phyloP scores from a whole-genome alignment of 1,284 basidiomycete genomes.

The Leccinum angustisporum region DNA sequence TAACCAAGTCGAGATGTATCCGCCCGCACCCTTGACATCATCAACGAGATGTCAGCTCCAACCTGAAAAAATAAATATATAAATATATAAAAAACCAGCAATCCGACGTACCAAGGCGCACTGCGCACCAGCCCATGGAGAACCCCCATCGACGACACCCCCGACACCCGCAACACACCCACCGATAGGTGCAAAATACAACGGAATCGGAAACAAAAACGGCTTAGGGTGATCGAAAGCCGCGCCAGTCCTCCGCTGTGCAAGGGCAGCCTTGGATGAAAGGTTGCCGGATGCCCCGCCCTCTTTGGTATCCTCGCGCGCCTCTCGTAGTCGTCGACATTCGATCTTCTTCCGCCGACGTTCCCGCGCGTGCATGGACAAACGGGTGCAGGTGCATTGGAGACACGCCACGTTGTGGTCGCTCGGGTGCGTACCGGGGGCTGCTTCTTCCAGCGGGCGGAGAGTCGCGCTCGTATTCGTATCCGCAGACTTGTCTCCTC shows the following conservation, averaged over 20 bases:
- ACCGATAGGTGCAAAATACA: conserved; percentile 22
- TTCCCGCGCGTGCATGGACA: conserved; percentile 20
- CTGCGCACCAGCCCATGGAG: background rate
- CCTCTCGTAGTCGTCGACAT: conserved; percentile 16
- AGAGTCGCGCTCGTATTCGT: conserved; percentile 9
- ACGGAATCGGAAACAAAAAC: conserved; percentile 33
- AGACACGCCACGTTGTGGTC: conserved; percentile 48
- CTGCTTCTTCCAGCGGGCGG: conserved; percentile 25
- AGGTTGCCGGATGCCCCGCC: background rate
- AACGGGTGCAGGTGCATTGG: conserved; percentile 25
- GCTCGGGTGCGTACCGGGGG: conserved; percentile 43
- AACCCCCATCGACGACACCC: conserved; percentile 17
- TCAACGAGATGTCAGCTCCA: background rate
- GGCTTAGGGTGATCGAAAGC: background rate
- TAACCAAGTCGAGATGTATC: no score
- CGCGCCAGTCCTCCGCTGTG: background rate
- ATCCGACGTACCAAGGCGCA: conserved; percentile 12
- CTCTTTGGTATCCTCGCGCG: background rate
- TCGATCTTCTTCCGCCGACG: conserved; percentile 22
- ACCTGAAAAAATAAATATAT: no score
- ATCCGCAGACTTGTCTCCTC: background rate
- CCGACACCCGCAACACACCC: conserved; percentile 23
- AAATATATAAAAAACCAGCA: background rate
- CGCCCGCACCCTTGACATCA: background rate
- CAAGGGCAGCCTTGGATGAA: background rate